Percentiles rank a stretch among this genome's conserved stretches.
These are phyloP conservation scores for Silene latifolia DNA, from an alignment of 148 eudicot species.

Conservation along the genomic window DNA sequence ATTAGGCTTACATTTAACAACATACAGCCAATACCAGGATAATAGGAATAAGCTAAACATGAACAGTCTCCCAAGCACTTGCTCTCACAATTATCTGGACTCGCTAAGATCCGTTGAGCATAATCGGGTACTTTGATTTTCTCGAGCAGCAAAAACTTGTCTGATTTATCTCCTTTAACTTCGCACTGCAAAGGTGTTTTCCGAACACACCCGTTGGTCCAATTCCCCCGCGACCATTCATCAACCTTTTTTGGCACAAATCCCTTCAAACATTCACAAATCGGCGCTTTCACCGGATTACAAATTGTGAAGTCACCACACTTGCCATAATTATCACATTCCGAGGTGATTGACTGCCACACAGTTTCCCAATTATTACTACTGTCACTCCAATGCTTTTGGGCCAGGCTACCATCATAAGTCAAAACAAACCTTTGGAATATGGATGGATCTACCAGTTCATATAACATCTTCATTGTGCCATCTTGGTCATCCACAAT, in stretches of 20 bases:
- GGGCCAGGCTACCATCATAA: constrained; percentile 4
- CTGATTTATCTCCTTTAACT: constrained; percentile 15
- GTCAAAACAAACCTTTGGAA: constrained; percentile 10
- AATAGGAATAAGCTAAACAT: constrained; percentile 39
- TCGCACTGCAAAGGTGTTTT: constrained; percentile 31
- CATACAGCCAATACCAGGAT: constrained; percentile 41
- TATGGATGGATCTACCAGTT: neutral
- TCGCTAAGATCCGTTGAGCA: neutral
- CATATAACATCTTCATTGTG: neutral
- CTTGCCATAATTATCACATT: constrained; percentile 40
- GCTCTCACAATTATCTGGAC: constrained; percentile 28
- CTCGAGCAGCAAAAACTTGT: constrained; percentile 37
- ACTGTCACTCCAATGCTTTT: constrained; percentile 14
- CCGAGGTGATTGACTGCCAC: constrained; percentile 12
- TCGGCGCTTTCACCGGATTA: constrained; percentile 14
- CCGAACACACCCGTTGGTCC: constrained; percentile 52
- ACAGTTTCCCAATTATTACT: neutral
- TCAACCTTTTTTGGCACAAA: constrained; percentile 25
- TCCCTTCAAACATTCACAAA: constrained; percentile 48
- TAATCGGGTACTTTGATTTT: constrained; percentile 38
- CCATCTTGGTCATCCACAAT: neutral
- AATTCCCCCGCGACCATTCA: constrained; percentile 46
- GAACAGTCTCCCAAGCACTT: constrained; percentile 36
- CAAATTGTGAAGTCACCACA: constrained; percentile 48
- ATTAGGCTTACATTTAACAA: constrained; percentile 30